These are phyloP conservation scores for Umbelopsis sp. DNA, from an alignment of 371 early-diverging fungal species.

Conservation along the genomic window DNA sequence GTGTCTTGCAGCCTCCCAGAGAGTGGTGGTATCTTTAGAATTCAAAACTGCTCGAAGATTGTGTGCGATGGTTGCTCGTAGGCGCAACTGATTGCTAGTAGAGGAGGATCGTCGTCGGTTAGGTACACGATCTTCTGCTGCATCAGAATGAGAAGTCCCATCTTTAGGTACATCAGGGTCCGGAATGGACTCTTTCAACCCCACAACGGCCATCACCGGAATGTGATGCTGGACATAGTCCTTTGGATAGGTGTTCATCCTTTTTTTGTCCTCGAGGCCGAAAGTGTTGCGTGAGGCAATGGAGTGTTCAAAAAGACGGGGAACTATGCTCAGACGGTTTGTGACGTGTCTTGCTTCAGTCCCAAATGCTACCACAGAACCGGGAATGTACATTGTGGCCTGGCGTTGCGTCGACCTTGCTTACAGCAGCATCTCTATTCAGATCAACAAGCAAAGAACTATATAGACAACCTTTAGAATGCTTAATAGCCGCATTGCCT, in stretches of 20 bases:
- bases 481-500: not conserved
- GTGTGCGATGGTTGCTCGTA: conserved; percentile 27
- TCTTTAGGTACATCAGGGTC: conserved; percentile 26
- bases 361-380: conserved; percentile 1
- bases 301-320: not conserved
- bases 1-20: conserved; percentile 43
- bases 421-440: conserved; percentile 1
- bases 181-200: conserved; percentile 46
- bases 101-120: conserved; percentile 25
- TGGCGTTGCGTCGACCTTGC: not conserved
- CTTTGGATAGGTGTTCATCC: conserved; percentile 70
- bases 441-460: not conserved
- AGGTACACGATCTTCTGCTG: conserved; percentile 20
- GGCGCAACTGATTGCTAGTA: conserved; percentile 22
- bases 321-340: not conserved
- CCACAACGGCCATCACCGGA: conserved; percentile 70
- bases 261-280: conserved; percentile 3
- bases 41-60: conserved; percentile 31
- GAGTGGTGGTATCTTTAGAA: conserved; percentile 32
- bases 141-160: not conserved
- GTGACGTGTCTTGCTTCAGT: conserved; percentile 16
- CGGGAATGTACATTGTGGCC: conserved; percentile 4
- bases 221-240: conserved; percentile 76
- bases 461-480: not conserved
- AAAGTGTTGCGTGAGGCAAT: not conserved